Base-by-base conservation (phyloP, 2,329 filamentous ascomycete genomes). In the Immersiporthe knoxdaviesiana region DNA sequence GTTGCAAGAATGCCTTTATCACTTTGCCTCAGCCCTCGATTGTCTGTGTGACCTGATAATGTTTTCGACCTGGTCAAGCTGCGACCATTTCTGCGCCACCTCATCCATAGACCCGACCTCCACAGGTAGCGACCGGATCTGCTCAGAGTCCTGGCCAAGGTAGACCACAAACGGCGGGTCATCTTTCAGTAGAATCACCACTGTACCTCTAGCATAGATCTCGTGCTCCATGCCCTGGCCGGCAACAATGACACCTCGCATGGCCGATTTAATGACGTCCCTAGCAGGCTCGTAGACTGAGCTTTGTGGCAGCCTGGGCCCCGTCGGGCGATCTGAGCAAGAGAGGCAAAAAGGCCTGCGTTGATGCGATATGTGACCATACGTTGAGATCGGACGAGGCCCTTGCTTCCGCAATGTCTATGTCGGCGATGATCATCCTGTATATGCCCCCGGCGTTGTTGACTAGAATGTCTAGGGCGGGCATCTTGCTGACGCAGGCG, bases 321-420 rank as follows among this genome's bases (percentile, higher is more conserved):
- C 39, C 3, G 18, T 27, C 27, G 10, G 59, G 14, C 0, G 75
- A 75, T 21, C 72, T 71, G 1, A 73, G 63, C 1, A 77, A 60
- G 0, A 77, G 52, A 0, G 75, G 74, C 5, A 76, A 5, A 5
- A 77, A 77, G 2, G 73, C 70, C 1, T 71, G 71, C 0, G 72
- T 74, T 5, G 76, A 72, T 5, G 71, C 68, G 7, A 77, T 65
- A 1, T 75, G 66, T 0, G 74, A 74, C 54, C 74, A 75, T n/a
- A 75, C 70, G 6, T 77, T 77, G 11, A 77, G 70, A 0, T 77
- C 75, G 3, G 74, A 77, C 0, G 76, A 30, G 0, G 73, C 18
- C 52, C 59, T 66, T 7, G 61, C 70, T 0, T 68, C 69, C 0
- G 70, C 63, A 39, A 73, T 73, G 1, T 71, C 52, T 2, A 73